phyloP scores from a whole-genome alignment of 169 alveolate genomes.

The Plasmodium inui region DNA sequence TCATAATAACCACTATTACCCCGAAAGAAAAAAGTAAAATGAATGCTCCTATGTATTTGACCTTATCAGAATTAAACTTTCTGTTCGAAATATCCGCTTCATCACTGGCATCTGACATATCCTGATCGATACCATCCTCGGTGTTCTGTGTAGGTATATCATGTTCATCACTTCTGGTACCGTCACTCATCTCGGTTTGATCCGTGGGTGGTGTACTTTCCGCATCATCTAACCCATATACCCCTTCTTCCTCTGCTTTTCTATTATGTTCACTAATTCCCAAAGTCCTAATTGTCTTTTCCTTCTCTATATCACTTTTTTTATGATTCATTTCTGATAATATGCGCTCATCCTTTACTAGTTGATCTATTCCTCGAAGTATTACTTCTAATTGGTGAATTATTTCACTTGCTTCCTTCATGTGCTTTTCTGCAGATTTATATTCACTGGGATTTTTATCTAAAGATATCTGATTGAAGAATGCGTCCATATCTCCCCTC shows the following conservation, averaged over 20 bases:
- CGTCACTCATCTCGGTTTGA: not conserved
- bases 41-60: conserved; percentile 1
- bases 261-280: not conserved
- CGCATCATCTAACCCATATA: not conserved
- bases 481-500: not conserved
- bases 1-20: not conserved
- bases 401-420: not conserved
- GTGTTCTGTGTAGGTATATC: not conserved
- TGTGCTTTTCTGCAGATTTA: not conserved
- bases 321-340: not conserved
- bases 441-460: conserved; percentile 5
- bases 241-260: not conserved
- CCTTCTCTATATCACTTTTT: not conserved
- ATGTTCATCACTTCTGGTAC: not conserved
- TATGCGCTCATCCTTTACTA: not conserved
- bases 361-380: not conserved
- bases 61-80: not conserved
- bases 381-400: not conserved
- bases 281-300: not conserved
- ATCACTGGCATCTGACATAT: not conserved
- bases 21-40: not conserved
- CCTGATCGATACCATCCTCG: not conserved
- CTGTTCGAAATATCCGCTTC: too few relatives aligned
- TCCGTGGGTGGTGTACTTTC: not conserved
- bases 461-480: not conserved